Percentiles rank a stretch among this genome's conserved stretches.
These are phyloP conservation scores for Amaranthus hypochondriacus DNA, from an alignment of 148 eudicot genomes.

Conservation along the genomic window DNA sequence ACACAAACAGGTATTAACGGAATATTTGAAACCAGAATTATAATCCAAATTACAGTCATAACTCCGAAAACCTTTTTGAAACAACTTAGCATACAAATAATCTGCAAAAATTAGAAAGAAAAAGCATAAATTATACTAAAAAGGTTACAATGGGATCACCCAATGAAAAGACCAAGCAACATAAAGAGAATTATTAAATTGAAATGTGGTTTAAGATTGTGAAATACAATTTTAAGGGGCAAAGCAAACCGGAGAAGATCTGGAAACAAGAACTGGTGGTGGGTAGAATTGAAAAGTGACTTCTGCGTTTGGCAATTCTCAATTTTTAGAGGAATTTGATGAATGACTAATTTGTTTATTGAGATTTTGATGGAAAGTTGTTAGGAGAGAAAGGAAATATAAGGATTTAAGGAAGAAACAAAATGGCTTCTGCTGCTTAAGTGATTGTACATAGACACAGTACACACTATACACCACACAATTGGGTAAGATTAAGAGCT, in stretches of 20 bases:
- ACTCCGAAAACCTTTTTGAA: background rate
- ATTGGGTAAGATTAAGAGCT: no score
- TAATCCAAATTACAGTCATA: background rate
- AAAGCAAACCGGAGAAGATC: constrained; percentile 7
- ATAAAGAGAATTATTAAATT: background rate
- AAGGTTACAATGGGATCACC: no score
- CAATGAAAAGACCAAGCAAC: background rate
- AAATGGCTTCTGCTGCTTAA: no score
- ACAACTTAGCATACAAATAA: background rate
- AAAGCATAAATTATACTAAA: background rate
- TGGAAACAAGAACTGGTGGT: constrained; percentile 22
- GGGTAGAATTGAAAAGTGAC: constrained; percentile 9
- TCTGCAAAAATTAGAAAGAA: background rate
- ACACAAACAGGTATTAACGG: background rate
- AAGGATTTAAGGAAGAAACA: background rate
- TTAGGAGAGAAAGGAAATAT: constrained; percentile 1
- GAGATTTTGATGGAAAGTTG: background rate
- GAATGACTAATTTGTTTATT: background rate
- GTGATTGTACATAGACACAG: no score
- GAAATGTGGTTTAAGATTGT: background rate
- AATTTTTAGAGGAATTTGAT: background rate
- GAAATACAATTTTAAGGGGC: background rate
- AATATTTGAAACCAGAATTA: background rate
- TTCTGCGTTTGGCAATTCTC: background rate
- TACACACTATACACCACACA: no score